These are phyloP conservation scores for Pseudoneurospora amorphoporcata DNA, from an alignment of 495 filamentous ascomycete genomes.

Conservation along the genomic window DNA sequence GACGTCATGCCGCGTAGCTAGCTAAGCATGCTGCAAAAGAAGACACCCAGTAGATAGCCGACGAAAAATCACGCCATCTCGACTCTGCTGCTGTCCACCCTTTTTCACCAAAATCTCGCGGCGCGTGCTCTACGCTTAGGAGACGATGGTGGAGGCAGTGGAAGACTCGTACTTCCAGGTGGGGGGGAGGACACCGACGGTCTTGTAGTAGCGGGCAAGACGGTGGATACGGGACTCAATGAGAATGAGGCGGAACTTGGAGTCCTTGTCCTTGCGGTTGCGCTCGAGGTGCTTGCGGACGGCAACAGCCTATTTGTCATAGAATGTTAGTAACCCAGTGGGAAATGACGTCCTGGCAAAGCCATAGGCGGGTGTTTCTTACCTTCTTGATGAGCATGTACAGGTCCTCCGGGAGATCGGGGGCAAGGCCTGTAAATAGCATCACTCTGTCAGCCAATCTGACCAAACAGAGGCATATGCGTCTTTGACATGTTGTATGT, in stretches of 20 bases:
- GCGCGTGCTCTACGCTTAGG: conserved; percentile 33
- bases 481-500: conserved; percentile 8
- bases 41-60: conserved; percentile 6
- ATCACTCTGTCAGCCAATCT: conserved; percentile 89
- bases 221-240: conserved; percentile 99
- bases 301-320: conserved; percentile 64
- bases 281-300: conserved; percentile 99
- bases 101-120: neutral
- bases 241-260: conserved; percentile 99
- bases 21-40: conserved; percentile 12
- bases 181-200: conserved; percentile 92
- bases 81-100: conserved; percentile 1
- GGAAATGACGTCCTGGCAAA: neutral
- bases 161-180: conserved; percentile 93
- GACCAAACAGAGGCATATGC: conserved; percentile 85
- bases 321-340: neutral
- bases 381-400: conserved; percentile 99
- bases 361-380: conserved; percentile 9
- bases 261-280: conserved; percentile 99
- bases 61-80: conserved; percentile 6
- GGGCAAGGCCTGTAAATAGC: conserved; percentile 74
- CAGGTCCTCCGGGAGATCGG: conserved; percentile 94
- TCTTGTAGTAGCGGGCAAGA: conserved; percentile 93
- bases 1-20: neutral
- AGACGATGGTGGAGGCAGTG: conserved; percentile 53